Percentiles rank a stretch among this genome's conserved stretches.
Evolutionary conservation across 108 stramenopile genomes (phyloP).

Genomic region (Bacterosira constricta): DNA sequence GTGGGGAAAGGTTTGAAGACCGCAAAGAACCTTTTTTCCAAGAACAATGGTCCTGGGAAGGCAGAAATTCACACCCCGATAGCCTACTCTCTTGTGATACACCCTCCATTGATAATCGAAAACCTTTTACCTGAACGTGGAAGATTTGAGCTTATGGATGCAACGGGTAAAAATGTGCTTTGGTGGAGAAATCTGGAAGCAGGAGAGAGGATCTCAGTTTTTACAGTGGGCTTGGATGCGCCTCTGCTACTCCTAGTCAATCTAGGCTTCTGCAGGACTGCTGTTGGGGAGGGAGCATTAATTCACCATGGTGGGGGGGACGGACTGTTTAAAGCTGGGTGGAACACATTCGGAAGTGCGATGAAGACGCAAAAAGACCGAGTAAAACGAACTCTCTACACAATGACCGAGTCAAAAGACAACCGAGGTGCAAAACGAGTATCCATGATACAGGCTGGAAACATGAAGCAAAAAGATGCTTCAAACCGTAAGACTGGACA

Average conservation of each 20-base stretch:
- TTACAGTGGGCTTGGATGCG: constrained; percentile 84
- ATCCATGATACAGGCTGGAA: constrained; percentile 19
- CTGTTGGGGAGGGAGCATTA: constrained; percentile 87
- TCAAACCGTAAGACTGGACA: constrained; percentile 9
- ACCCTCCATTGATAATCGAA: constrained; percentile 93
- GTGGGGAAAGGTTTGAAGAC: constrained; percentile 14
- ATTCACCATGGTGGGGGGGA: constrained; percentile 75
- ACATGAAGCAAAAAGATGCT: constrained; percentile 12
- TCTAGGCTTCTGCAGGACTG: constrained; percentile 87
- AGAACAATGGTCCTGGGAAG: constrained; percentile 1
- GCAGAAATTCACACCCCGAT: constrained; percentile 69
- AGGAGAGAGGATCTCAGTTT: constrained; percentile 70
- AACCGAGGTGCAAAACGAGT: constrained; percentile 60
- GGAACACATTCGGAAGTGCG: constrained; percentile 62
- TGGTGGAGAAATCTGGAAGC: constrained; percentile 90
- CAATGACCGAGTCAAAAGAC: constrained; percentile 72
- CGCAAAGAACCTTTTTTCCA: constrained; percentile 23
- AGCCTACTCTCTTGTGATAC: constrained; percentile 83
- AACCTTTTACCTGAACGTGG: constrained; percentile 91
- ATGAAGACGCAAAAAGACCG: constrained; percentile 70
- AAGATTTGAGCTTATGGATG: constrained; percentile 91
- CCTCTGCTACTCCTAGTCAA: constrained; percentile 90
- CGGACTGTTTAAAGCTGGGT: constrained; percentile 41
- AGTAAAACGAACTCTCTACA: constrained; percentile 68
- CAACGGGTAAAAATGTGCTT: constrained; percentile 63